Base-by-base conservation (phyloP, 306 rosid species). In the Prunus padus region DNA sequence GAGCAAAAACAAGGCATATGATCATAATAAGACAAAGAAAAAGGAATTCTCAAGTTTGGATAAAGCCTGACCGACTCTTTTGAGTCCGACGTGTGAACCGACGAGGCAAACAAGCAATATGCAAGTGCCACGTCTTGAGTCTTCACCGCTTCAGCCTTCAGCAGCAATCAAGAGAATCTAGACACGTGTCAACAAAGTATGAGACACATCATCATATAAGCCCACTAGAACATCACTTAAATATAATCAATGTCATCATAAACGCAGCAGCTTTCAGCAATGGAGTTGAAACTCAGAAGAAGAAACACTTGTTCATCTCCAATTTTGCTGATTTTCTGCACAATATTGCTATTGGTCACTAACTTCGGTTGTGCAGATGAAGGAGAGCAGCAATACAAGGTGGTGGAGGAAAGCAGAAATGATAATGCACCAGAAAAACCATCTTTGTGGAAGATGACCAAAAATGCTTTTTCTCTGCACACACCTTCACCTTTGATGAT, bases 401-500 rank as follows among this genome's bases (percentile, higher is more conserved):
- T 45, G 67, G 57, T 42, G 30, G 57, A 31, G 14, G 60, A 20
- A 20, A 65, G 57, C 19, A 25, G 20, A 25, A 15, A 13, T 31
- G 54, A 8, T 55, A 74, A 22, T 10, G 11, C 19, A 67, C n/a
- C 11, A 4, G 13, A 8, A 28, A 66, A 65, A 59, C 68, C 61
- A n/a, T 63, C 75, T 40, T 50, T 30, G 5, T 42, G 65, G 28
- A 71, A 75, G 40, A 51, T 45, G 42, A 20, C 76, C 1, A 59
- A 19, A 44, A 81, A 59, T 61, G 62, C 70, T 23, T 44, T 84
- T 10, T 75, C 77, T 47, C 0, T n/a, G 3, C 63, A 65, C 3
- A 12, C 67, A n/a, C 23, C 67, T 33, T 57, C 80, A 2, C 78
- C 75, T n/a, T 22, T 25, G 56, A 7, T 19, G 18, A 13, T 51